phyloP scores from a whole-genome alignment of 768 basidiomycete genomes.

The Rhizopogon sp. region DNA sequence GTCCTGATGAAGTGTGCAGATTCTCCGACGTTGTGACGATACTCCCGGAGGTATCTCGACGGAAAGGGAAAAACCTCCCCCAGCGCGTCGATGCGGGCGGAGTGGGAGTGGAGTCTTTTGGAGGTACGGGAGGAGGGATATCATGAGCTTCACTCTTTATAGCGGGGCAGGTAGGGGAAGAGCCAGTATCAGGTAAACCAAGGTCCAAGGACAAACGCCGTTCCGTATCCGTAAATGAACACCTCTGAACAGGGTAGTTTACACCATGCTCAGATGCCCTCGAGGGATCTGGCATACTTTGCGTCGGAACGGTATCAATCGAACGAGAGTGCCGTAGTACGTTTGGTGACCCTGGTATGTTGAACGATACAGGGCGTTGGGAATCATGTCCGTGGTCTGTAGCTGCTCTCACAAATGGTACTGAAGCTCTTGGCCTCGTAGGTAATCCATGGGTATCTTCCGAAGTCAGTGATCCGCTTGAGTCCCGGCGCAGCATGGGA shows the following conservation, averaged over 20 bases:
- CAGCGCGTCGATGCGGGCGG: conserved; percentile 32
- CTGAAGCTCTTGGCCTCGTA: conserved; percentile 15
- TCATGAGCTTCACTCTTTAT: conserved; percentile 14
- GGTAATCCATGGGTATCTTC: conserved; percentile 12
- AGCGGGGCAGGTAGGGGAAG: conserved; percentile 9
- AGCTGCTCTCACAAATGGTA: conserved; percentile 6
- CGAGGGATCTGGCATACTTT: conserved; percentile 4
- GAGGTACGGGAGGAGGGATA: conserved; percentile 24
- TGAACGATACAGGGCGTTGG: conserved; percentile 13
- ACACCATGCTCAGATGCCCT: conserved; percentile 8
- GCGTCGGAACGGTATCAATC: conserved; percentile 19
- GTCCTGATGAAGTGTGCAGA: conserved; percentile 12
- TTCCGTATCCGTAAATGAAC: conserved; percentile 12
- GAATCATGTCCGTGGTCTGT: conserved; percentile 2
- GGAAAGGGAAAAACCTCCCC: conserved; percentile 47
- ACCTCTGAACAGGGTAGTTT: conserved; percentile 7
- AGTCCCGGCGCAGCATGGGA: conserved; percentile 37
- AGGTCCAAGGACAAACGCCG: conserved; percentile 5
- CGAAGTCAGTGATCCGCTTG: conserved; percentile 26
- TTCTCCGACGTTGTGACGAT: conserved; percentile 19
- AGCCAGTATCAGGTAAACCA: conserved; percentile 7
- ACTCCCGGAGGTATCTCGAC: conserved; percentile 30
- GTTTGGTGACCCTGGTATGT: conserved; percentile 15
- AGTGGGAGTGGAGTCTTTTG: conserved; percentile 20
- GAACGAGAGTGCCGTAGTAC: conserved; percentile 18